Conservation (phyloP, 2,329 filamentous ascomycete species). For the Bipolaris cookei region DNA sequence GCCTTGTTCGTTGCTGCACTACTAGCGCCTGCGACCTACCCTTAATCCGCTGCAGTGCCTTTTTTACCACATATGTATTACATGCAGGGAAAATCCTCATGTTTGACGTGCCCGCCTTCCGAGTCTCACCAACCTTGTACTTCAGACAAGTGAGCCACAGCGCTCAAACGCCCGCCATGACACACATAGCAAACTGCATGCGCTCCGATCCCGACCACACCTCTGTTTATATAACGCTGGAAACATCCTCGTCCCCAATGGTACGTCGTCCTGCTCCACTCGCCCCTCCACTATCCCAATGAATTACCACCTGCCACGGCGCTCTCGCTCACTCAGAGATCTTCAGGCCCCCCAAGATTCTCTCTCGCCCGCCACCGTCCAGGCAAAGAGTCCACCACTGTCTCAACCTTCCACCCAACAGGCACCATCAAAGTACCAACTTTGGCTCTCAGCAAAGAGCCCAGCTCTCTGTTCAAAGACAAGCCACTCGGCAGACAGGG, state of each 20-base stretch:
- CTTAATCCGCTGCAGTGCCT: conserved; percentile 44
- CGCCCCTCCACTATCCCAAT: conserved; percentile 27
- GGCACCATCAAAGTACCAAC: conserved; percentile 42
- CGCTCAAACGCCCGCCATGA: conserved; percentile 49
- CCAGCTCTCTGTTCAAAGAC: conserved; percentile 31
- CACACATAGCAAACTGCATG: conserved; percentile 55
- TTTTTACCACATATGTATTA: conserved; percentile 34
- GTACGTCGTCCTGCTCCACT: conserved; percentile 36
- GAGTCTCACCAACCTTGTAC: conserved; percentile 51
- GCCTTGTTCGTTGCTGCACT: conserved; percentile 41
- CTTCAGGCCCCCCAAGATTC: conserved; percentile 39
- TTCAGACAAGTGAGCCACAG: conserved; percentile 45
- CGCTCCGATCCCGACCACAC: conserved; percentile 42
- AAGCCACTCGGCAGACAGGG: conserved; percentile 38
- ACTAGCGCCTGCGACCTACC: conserved; percentile 46
- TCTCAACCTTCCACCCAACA: conserved; percentile 30
- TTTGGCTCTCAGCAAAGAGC: conserved; percentile 46
- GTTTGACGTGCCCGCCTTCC: conserved; percentile 50
- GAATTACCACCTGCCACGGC: conserved; percentile 42
- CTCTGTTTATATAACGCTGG: conserved; percentile 48
- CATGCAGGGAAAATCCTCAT: conserved; percentile 50
- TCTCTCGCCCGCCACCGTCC: conserved; percentile 22
- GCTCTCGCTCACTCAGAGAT: conserved; percentile 45
- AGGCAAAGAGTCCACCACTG: conserved; percentile 38
- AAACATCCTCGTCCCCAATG: conserved; percentile 41